Base-by-base conservation (phyloP, 73 alveolate genomes). In the Paramecium biaurelia region DNA sequence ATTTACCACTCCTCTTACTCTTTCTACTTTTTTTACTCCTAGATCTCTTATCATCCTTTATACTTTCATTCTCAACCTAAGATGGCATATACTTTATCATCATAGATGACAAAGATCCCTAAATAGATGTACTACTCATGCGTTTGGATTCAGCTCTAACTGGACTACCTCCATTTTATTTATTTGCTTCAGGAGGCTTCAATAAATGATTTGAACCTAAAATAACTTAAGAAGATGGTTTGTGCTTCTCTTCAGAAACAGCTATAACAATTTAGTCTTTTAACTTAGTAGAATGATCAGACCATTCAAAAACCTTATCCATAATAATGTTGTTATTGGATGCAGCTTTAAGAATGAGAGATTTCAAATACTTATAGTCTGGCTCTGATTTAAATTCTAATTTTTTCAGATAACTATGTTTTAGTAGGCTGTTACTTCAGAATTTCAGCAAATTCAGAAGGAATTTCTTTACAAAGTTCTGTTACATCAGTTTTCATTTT, bases 321-420 rank as follows among this genome's bases (percentile, higher is more conserved):
- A 79, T 30, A 37, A 79, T 26, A 41, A 79, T 79, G 15, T 79
- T 26, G 56, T 79, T 79, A 47, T 41, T 47, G 26, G 45, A 23
- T 38, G 72, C 90, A 37, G 90, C 70, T 79, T 63, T 79, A 30
- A 34, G 32, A 30, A 79, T 30, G n/a, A 79, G 72, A 37, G 74
- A 79, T 79, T 42, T 21, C 56, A 79, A 43, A 23, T 43, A 43
- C 56, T 79, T 79, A 32, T 87, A 87, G 49, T 87, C 93, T 4
- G 93, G 93, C 49, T 87, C 86, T 30, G 59, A 35, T 41, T 70
- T 18, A 18, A 87, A 87, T 68, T 87, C 70, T 35, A 87, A 38
- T 47, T 14, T 24, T 76, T 85, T 74, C 11, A 56, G 26, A 87
- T 87, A 87, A 21, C 56, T 63, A 37, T 23, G 41, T 41, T 57